These are phyloP conservation scores for Fusarium sp. DNA, from an alignment of 2,329 filamentous ascomycete species.

Conservation along the genomic window DNA sequence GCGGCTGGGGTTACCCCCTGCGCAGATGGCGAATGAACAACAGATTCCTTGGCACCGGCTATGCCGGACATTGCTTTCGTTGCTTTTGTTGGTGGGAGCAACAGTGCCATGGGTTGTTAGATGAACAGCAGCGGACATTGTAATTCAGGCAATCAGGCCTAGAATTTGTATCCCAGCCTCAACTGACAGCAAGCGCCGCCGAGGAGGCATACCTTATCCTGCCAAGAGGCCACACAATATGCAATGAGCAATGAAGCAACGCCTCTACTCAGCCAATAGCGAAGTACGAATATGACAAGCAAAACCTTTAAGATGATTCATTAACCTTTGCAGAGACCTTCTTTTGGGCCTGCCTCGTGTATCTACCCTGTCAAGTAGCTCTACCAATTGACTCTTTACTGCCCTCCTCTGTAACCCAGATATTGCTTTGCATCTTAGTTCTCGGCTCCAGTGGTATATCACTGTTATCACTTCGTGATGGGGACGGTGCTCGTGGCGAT, in stretches of 20 bases:
- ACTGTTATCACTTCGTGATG: constrained; percentile 27
- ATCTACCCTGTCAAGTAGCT: background rate
- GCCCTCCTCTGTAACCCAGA: constrained; percentile 11
- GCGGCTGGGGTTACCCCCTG: background rate
- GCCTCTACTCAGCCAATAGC: background rate
- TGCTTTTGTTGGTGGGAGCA: background rate
- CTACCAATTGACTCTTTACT: constrained; percentile 1
- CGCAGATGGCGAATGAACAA: background rate
- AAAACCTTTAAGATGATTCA: background rate
- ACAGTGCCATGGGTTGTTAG: background rate
- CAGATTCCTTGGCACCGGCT: background rate
- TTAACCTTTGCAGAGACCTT: background rate
- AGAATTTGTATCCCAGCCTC: background rate
- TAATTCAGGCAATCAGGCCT: background rate
- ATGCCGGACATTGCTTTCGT: background rate
- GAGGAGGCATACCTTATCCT: background rate
- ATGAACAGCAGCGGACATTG: background rate
- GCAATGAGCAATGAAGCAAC: background rate
- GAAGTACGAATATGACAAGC: background rate
- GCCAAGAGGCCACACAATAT: background rate
- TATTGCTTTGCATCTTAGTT: constrained; percentile 13
- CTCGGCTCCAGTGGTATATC: constrained; percentile 34
- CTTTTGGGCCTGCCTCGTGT: background rate
- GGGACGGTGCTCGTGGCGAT: constrained; percentile 6
- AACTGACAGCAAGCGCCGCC: background rate